These are phyloP conservation scores for Amaranthus palmeri DNA, from an alignment of 148 eudicot species.

Conservation along the genomic window DNA sequence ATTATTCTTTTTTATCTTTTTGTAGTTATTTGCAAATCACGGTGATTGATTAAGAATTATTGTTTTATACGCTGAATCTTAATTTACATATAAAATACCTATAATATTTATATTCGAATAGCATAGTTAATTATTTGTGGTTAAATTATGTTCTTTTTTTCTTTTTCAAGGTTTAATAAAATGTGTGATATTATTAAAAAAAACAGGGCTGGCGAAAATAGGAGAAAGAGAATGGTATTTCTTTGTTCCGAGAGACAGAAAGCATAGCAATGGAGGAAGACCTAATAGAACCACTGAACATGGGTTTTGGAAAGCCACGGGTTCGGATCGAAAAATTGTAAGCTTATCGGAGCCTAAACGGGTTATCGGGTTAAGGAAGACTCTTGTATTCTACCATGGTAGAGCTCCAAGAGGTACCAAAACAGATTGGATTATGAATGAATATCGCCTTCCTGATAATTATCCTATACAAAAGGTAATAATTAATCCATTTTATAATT, in stretches of 20 bases:
- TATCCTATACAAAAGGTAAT: conserved; percentile 40
- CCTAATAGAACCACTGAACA: conserved; percentile 73
- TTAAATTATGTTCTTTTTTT: no score
- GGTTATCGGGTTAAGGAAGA: conserved; percentile 60
- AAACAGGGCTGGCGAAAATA: conserved; percentile 65
- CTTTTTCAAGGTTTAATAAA: no score
- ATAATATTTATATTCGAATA: no score
- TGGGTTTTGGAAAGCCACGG: conserved; percentile 97
- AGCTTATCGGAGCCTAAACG: conserved; percentile 49
- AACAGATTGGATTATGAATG: conserved; percentile 94
- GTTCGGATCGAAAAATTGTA: conserved; percentile 66
- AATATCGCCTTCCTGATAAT: conserved; percentile 65
- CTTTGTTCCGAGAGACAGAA: conserved; percentile 78
- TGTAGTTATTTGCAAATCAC: no score
- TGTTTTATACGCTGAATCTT: no score
- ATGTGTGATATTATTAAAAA: neutral
- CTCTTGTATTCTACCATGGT: conserved; percentile 78
- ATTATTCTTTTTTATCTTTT: no score
- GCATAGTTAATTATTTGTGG: no score
- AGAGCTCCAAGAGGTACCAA: conserved; percentile 73
- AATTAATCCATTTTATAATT: neutral
- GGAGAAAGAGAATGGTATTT: conserved; percentile 96
- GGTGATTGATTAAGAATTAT: no score
- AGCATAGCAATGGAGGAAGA: conserved; percentile 66
- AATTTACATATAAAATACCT: no score